These are phyloP conservation scores for Dothidotthia symphoricarpi DNA, from an alignment of 2,329 filamentous ascomycete genomes.

Conservation along the genomic window DNA sequence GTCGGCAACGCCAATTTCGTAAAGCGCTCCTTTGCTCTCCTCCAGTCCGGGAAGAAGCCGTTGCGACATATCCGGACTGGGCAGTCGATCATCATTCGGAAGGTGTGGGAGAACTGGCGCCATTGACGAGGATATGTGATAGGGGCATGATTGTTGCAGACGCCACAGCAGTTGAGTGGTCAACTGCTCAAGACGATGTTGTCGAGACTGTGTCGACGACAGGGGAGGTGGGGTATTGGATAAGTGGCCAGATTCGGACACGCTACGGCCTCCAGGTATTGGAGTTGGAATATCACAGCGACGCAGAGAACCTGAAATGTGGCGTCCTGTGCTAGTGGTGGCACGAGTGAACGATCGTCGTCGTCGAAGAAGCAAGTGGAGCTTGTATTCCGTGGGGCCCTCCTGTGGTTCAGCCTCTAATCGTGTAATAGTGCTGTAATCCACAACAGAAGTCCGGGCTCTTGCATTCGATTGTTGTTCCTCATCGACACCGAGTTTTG, in stretches of 20 bases:
- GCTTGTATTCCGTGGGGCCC: constrained; percentile 93
- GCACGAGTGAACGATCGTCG: constrained; percentile 70
- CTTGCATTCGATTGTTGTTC: constrained; percentile 4
- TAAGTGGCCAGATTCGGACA: constrained; percentile 31
- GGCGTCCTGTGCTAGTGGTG: constrained; percentile 69
- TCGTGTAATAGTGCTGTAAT: constrained; percentile 58
- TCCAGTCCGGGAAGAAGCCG: constrained; percentile 72
- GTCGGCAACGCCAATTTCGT: constrained; percentile 95
- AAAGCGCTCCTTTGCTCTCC: constrained; percentile 87
- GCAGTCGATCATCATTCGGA: constrained; percentile 66
- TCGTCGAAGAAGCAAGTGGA: constrained; percentile 81
- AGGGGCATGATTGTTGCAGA: constrained; percentile 88
- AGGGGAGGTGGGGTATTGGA: constrained; percentile 40
- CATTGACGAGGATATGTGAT: constrained; percentile 76
- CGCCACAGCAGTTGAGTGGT: constrained; percentile 96
- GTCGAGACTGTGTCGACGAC: constrained; percentile 67
- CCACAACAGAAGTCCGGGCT: constrained; percentile 13
- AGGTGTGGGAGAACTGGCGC: constrained; percentile 73
- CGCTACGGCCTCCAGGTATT: constrained; percentile 24
- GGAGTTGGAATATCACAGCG: constrained; percentile 34
- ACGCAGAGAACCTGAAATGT: constrained; percentile 55
- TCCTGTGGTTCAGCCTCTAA: constrained; percentile 89
- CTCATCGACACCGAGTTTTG: constrained; percentile 8
- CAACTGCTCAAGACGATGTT: constrained; percentile 82
- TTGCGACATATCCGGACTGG: constrained; percentile 52